Conservation (phyloP, 2,329 filamentous ascomycete species). For the Trichoderma koningii region DNA sequence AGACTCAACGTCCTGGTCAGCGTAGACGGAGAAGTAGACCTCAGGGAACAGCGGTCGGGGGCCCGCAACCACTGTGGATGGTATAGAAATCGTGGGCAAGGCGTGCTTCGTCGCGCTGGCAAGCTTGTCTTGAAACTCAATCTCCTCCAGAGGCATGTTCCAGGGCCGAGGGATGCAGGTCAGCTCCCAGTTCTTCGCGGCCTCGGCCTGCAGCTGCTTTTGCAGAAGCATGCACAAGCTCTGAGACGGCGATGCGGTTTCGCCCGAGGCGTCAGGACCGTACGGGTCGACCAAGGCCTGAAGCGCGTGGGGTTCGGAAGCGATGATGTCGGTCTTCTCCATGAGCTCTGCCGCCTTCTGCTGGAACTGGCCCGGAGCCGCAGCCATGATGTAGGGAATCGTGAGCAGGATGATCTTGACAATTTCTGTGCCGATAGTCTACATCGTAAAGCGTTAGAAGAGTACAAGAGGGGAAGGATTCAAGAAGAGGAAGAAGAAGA, state of each 20-base stretch:
- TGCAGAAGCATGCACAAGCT: conserved; percentile 82
- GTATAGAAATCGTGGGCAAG: conserved; percentile 75
- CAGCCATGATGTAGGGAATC: conserved; percentile 84
- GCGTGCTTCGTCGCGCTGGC: conserved; percentile 69
- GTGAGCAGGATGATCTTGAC: conserved; percentile 96
- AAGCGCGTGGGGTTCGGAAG: conserved; percentile 80
- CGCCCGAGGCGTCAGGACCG: conserved; percentile 62
- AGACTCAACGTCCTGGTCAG: conserved; percentile 82
- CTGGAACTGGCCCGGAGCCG: conserved; percentile 68
- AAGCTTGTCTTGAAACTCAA: conserved; percentile 61
- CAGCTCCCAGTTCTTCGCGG: conserved; percentile 73
- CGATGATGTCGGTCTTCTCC: conserved; percentile 93
- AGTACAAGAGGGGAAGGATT: neutral
- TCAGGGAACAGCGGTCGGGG: conserved; percentile 83
- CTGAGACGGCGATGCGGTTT: conserved; percentile 61
- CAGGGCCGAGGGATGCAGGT: conserved; percentile 68
- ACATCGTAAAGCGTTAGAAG: conserved; percentile 14
- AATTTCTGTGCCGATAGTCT: conserved; percentile 77
- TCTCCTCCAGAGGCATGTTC: conserved; percentile 63
- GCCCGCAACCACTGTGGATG: conserved; percentile 73
- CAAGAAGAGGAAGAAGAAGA: too few relatives aligned
- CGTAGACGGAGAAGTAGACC: conserved; percentile 90
- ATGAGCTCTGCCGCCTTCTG: conserved; percentile 77
- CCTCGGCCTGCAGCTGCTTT: conserved; percentile 79
- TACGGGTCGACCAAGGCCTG: conserved; percentile 88